A percentile compares a stretch with the other conserved stretches of the same genome.
Evolutionary conservation across 83 land plant species (phyloP).

Genomic region (Diphasiastrum complanatum): DNA sequence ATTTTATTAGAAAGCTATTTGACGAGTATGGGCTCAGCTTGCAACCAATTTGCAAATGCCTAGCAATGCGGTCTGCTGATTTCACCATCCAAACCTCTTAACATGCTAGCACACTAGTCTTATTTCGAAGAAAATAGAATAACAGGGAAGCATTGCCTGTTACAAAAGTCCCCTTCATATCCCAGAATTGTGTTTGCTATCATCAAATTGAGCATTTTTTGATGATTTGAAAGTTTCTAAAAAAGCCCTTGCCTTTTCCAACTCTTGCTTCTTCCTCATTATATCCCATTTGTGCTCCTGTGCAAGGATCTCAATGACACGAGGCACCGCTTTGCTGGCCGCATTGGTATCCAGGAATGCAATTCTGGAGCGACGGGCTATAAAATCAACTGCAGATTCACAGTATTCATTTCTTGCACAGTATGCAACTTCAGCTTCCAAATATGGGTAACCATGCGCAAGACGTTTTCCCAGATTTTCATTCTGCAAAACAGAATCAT

Average conservation of each 20-base stretch:
- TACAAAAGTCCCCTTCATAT: too few relatives aligned
- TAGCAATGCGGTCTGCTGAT: too few relatives aligned
- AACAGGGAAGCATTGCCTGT: too few relatives aligned
- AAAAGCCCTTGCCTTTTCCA: slow-evolving; percentile 54
- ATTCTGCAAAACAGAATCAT: slow-evolving; percentile 53
- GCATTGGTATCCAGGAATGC: slow-evolving; percentile 97
- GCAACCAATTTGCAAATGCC: too few relatives aligned
- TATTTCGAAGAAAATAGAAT: too few relatives aligned
- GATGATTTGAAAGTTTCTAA: slow-evolving; percentile 83
- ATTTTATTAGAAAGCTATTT: too few relatives aligned
- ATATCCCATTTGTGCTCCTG: slow-evolving; percentile 81
- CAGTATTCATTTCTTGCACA: slow-evolving; percentile 96
- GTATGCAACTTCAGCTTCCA: slow-evolving; percentile 98
- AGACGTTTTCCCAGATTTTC: slow-evolving; percentile 83
- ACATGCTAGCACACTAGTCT: too few relatives aligned
- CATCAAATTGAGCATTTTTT: slow-evolving; percentile 78
- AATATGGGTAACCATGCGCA: slow-evolving; percentile 92
- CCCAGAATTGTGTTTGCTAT: too few relatives aligned
- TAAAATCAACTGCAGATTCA: slow-evolving; percentile 93
- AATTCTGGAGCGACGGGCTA: slow-evolving; percentile 80
- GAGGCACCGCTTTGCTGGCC: slow-evolving; percentile 68
- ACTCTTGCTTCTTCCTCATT: slow-evolving; percentile 50
- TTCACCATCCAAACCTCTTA: too few relatives aligned
- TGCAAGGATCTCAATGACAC: slow-evolving; percentile 72
- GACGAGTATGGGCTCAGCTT: too few relatives aligned